Conservation (phyloP, 257 asterid species). For the Solanum phureja region DNA sequence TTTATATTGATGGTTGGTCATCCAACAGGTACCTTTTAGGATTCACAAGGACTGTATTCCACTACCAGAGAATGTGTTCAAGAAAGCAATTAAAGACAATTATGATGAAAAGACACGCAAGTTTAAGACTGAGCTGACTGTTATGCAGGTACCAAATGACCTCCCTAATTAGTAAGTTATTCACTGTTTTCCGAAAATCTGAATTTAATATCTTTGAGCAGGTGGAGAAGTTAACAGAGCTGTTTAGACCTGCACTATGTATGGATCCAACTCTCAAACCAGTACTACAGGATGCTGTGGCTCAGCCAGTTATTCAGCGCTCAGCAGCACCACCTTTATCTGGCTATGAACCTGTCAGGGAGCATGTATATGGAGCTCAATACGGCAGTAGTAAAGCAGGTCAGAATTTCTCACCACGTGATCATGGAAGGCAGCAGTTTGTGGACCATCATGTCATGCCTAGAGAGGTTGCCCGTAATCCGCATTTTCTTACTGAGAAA, state of each 20-base stretch:
- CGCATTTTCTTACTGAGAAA: conserved; percentile 48
- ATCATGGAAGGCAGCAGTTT: conserved; percentile 14
- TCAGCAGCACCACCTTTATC: conserved; percentile 8
- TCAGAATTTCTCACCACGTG: background rate
- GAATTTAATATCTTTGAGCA: conserved; percentile 8
- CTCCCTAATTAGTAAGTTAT: background rate
- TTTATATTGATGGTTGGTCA: conserved; percentile 1
- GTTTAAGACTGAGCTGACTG: conserved; percentile 60
- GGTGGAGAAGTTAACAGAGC: conserved; percentile 36
- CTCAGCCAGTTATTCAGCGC: conserved; percentile 1
- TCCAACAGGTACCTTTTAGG: conserved; percentile 60
- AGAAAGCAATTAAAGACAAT: conserved; percentile 68
- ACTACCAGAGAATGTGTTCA: conserved; percentile 64
- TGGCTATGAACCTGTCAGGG: background rate
- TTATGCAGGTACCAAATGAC: conserved; percentile 42
- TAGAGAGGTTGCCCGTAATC: conserved; percentile 10
- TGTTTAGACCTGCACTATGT: conserved; percentile 45
- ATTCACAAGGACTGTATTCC: conserved; percentile 64
- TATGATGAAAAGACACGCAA: conserved; percentile 59
- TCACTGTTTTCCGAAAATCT: background rate
- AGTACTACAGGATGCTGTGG: background rate
- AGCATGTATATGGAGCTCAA: background rate
- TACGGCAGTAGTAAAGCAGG: background rate
- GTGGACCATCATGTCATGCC: conserved; percentile 15
- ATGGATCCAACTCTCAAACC: conserved; percentile 25